These are phyloP conservation scores for Gentiana macrophylla DNA, from an alignment of 257 asterid genomes.

Conservation along the genomic window DNA sequence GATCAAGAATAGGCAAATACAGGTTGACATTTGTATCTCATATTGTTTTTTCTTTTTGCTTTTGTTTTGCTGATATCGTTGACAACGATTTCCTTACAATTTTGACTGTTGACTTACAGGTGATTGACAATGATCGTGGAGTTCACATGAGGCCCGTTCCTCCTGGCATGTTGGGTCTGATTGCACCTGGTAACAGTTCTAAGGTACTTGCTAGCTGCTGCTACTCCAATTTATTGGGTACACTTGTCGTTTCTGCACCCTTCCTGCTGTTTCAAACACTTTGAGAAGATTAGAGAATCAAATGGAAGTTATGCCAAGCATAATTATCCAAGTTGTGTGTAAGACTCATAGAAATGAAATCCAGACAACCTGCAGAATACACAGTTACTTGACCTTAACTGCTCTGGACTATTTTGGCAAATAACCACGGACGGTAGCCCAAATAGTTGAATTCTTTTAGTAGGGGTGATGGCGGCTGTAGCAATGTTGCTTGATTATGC, in stretches of 20 bases:
- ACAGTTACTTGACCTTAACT: too few species aligned
- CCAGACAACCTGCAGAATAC: too few species aligned
- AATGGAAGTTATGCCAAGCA: too few species aligned
- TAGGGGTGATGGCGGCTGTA: too few species aligned
- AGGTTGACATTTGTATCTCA: slow-evolving; percentile 25
- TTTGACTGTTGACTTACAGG: slow-evolving; percentile 29
- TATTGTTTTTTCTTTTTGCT: neutral
- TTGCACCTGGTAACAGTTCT: slow-evolving; percentile 39
- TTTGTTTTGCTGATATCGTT: slow-evolving; percentile 2
- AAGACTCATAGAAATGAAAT: too few species aligned
- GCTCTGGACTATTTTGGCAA: too few species aligned
- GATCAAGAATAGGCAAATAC: slow-evolving; percentile 85
- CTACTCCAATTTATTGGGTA: neutral
- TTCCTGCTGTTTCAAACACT: neutral
- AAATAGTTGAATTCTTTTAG: too few species aligned
- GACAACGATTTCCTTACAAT: slow-evolving; percentile 1
- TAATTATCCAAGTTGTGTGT: too few species aligned
- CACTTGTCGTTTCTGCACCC: neutral
- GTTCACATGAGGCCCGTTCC: slow-evolving; percentile 92
- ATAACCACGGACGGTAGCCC: too few species aligned
- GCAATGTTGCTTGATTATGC: too few species aligned
- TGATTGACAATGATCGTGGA: slow-evolving; percentile 83
- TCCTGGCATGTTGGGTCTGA: slow-evolving; percentile 74
- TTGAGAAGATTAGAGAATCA: too few species aligned
- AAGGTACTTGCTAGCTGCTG: slow-evolving; percentile 31